Evolutionary conservation across 495 filamentous ascomycete species (phyloP), one percentile per base, ranked within the genome.

Genomic region (Opeltia flavorubescens): DNA sequence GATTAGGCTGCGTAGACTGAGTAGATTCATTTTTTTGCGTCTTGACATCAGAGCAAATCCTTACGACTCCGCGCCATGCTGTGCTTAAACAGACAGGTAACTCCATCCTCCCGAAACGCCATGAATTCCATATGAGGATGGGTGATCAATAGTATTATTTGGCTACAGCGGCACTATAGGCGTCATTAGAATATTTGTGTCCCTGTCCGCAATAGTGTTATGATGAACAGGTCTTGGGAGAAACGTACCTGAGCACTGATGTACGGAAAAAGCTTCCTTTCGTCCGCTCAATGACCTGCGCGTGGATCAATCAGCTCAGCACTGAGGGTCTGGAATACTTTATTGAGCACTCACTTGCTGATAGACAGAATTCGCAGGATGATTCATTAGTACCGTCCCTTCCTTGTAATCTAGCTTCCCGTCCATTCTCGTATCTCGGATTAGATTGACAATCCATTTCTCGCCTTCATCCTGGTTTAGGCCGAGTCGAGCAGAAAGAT

Each of bases 391-490:
- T 24, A 98, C 91, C 33, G 91, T 98, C 55, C 91, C 91, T 67
- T 89, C 86, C 71, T 96, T 84, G 68, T 94, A 96, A 64, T 98
- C 91, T 54, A 98, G 93, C 77, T 98, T 98, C 51, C 93, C 91
- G 57, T 98, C 91, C 33, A 98, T 85, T 43, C 91, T 75, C 2
- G 91, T 98, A 62, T 98, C 91, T 49, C 91, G 80, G 67, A 98
- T 98, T 36, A 96, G 76, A 69, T 98, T 98, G 50, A 98, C 91
- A 54, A 98, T 98, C 93, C 93, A 96, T 72, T 95, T 96, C 78
- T 98, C 91, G 53, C 93, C 91, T 55, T 94, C 91, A 57, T 94
- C 87, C 57, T 86, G 77, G 58, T 78, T 84, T 50, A 98, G 70
- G 49, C 91, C 91, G 43, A 98, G 73, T 51, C 89, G 79, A 49